Conservation (phyloP, 306 rosid species). For the Malus fusca region DNA sequence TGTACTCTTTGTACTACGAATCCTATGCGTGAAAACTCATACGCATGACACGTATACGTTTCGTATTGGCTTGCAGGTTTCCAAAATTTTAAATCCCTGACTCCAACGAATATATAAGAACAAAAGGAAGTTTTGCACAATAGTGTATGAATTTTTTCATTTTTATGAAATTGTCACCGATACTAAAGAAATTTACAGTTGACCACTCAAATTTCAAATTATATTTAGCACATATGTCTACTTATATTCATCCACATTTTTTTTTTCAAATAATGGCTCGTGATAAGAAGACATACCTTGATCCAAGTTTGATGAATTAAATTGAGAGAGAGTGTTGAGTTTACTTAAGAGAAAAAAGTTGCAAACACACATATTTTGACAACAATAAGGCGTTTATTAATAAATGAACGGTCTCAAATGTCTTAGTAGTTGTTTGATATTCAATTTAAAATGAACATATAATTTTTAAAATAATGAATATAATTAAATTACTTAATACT, state of each 20-base stretch:
- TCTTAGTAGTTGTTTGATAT: too few species aligned
- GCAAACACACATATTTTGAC: neutral
- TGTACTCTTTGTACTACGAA: neutral
- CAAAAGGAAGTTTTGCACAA: neutral
- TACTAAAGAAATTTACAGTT: neutral
- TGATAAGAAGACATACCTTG: neutral
- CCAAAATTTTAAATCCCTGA: slow-evolving; percentile 30
- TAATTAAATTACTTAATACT: too few species aligned
- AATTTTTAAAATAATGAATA: too few species aligned
- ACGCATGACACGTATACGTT: neutral
- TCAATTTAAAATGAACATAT: too few species aligned
- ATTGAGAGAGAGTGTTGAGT: neutral
- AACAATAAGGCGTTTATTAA: too few species aligned
- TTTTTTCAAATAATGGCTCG: neutral
- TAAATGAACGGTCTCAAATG: too few species aligned
- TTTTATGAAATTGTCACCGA: neutral
- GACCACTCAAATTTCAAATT: neutral
- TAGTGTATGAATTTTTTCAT: neutral
- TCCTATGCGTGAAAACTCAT: neutral
- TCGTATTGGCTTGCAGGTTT: neutral
- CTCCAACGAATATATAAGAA: slow-evolving; percentile 22
- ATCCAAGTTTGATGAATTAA: neutral
- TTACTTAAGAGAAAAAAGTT: neutral
- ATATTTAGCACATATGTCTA: neutral
- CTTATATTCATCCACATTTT: neutral